Evolutionary conservation across 768 basidiomycete genomes (phyloP).

Genomic region (Leccinum barrowsii): DNA sequence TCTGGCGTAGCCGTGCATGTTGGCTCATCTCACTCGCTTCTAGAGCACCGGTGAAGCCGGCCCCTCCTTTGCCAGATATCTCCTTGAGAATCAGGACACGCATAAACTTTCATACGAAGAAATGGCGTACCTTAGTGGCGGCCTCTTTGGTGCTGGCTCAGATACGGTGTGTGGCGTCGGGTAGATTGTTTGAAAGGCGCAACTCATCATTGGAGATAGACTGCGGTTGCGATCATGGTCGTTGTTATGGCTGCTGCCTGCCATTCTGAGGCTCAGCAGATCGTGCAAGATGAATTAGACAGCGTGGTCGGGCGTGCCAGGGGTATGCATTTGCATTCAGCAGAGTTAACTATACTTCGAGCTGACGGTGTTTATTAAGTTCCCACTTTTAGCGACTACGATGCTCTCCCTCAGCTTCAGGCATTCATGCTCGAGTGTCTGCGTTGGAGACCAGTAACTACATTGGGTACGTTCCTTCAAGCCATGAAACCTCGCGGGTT

Average conservation of each 20-base stretch:
- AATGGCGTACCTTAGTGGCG: constrained; percentile 59
- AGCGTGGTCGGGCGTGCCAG: constrained; percentile 44
- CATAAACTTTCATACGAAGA: constrained; percentile 55
- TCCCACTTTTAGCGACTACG: constrained; percentile 40
- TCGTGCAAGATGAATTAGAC: constrained; percentile 56
- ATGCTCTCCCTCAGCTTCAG: constrained; percentile 34
- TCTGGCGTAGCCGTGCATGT: neutral
- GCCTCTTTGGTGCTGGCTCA: constrained; percentile 64
- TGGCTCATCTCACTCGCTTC: neutral
- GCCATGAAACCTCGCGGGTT: neutral
- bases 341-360: neutral
- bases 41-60: constrained; percentile 24
- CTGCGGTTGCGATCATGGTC: constrained; percentile 55
- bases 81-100: constrained; percentile 52
- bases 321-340: constrained; percentile 8
- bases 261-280: constrained; percentile 48
- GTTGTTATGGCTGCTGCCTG: constrained; percentile 55
- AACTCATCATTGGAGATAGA: constrained; percentile 24
- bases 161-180: constrained; percentile 44
- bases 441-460: constrained; percentile 40
- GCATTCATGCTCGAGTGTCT: constrained; percentile 41
- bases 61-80: constrained; percentile 53
- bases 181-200: neutral
- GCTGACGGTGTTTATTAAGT: constrained; percentile 20
- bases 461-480: constrained; percentile 21